These are phyloP conservation scores for Auriculariales sp. DNA, from an alignment of 768 basidiomycete species.

Conservation along the genomic window DNA sequence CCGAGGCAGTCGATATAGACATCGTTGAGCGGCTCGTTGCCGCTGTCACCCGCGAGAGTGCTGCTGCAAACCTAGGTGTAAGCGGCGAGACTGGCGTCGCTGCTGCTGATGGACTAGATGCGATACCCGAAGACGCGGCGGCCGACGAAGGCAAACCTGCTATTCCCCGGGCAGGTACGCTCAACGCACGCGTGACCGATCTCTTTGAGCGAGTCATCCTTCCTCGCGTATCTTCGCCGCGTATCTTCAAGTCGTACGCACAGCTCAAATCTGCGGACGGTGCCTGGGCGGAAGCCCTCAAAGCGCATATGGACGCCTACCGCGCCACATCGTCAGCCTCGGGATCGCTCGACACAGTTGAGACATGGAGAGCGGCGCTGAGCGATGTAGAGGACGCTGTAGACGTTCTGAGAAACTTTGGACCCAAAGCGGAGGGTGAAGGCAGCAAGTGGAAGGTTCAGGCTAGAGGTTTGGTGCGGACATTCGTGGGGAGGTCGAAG, in stretches of 20 bases:
- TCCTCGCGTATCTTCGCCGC: conserved; percentile 61
- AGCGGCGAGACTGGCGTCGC: too few relatives aligned
- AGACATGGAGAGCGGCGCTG: conserved; percentile 61
- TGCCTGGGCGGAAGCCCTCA: conserved; percentile 67
- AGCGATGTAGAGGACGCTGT: conserved; percentile 73
- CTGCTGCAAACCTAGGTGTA: not conserved
- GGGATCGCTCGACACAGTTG: conserved; percentile 12
- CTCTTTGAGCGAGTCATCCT: conserved; percentile 71
- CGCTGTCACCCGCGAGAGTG: conserved; percentile 50
- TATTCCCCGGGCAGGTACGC: conserved; percentile 38
- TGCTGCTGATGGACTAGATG: not conserved
- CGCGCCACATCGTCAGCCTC: conserved; percentile 38
- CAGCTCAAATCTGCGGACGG: conserved; percentile 46
- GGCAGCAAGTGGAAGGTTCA: conserved; percentile 66
- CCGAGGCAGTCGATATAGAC: conserved; percentile 62
- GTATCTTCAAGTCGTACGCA: conserved; percentile 74
- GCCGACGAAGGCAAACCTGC: conserved; percentile 13
- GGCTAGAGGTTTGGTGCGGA: conserved; percentile 72
- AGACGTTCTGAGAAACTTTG: conserved; percentile 70
- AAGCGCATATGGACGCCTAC: conserved; percentile 78
- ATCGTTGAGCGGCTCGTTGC: conserved; percentile 82
- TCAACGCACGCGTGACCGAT: conserved; percentile 50
- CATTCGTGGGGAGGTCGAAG: conserved; percentile 75
- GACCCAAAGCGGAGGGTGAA: conserved; percentile 35
- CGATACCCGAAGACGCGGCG: conserved; percentile 8